phyloP scores from a whole-genome alignment of 192 early-diverging fungal genomes.

The Phlyctochytrium arcticum region DNA sequence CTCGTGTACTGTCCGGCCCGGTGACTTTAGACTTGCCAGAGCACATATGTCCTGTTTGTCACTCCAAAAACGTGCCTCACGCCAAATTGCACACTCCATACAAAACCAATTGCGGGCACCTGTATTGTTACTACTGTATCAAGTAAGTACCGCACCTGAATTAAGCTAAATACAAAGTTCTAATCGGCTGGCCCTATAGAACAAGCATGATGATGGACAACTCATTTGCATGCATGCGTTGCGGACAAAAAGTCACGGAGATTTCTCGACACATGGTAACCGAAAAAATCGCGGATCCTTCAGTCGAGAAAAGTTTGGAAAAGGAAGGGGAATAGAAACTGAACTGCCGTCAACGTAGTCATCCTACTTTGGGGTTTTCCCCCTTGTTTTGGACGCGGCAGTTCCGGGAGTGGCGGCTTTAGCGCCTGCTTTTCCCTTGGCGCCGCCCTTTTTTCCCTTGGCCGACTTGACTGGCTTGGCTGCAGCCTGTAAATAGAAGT shows the following conservation, averaged over 20 bases:
- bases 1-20: constrained; percentile 40
- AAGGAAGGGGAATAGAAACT: no score
- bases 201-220: constrained; percentile 65
- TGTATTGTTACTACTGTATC: constrained; percentile 91
- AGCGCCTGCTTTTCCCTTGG: constrained; percentile 10
- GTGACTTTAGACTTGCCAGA: constrained; percentile 52
- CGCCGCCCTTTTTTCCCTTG: constrained; percentile 22
- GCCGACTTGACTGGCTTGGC: constrained; percentile 15
- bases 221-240: constrained; percentile 74
- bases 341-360: neutral
- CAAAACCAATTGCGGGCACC: constrained; percentile 75
- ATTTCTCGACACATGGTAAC: constrained; percentile 38
- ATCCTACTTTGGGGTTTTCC: neutral
- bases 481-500: constrained; percentile 1
- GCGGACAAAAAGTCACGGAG: constrained; percentile 59
- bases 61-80: constrained; percentile 34
- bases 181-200: constrained; percentile 1
- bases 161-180: neutral
- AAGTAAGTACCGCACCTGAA: constrained; percentile 40
- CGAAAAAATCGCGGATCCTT: no score
- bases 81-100: constrained; percentile 66
- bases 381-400: neutral
- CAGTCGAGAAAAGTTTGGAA: no score
- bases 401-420: constrained; percentile 13
- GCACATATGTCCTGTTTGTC: constrained; percentile 76